Evolutionary conservation across 352 stramenopile species (phyloP).

Genomic region (Globisporangium camurandrum): DNA sequence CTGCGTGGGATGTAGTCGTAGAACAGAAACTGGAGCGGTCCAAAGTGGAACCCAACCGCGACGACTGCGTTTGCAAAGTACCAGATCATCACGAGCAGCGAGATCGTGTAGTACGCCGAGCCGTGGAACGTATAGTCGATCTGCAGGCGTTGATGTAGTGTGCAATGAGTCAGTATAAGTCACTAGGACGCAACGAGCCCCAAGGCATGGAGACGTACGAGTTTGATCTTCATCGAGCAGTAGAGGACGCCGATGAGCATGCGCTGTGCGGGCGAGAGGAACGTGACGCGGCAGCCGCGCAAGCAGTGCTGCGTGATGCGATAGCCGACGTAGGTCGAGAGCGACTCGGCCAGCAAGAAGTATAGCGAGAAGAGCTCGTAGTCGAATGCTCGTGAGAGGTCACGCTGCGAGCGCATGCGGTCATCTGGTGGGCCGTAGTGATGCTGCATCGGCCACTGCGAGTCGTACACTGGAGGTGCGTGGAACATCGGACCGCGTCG

Average conservation of each 20-base stretch:
- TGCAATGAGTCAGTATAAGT: neutral
- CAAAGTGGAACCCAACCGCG: constrained; percentile 73
- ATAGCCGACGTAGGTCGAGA: constrained; percentile 75
- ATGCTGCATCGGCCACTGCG: constrained; percentile 22
- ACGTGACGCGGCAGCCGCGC: constrained; percentile 49
- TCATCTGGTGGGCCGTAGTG: constrained; percentile 45
- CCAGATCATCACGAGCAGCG: constrained; percentile 53
- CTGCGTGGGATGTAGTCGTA: constrained; percentile 54
- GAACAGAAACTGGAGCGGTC: constrained; percentile 72
- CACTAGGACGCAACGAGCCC: neutral
- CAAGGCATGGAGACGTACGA: constrained; percentile 26
- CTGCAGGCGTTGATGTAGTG: constrained; percentile 13
- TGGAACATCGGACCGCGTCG: constrained; percentile 52
- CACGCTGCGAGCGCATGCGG: constrained; percentile 15
- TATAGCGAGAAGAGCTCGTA: constrained; percentile 71
- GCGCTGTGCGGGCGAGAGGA: constrained; percentile 52
- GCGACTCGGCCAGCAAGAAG: constrained; percentile 64
- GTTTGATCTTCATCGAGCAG: constrained; percentile 64
- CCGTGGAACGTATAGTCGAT: constrained; percentile 80
- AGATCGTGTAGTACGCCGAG: constrained; percentile 57
- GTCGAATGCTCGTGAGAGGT: constrained; percentile 45
- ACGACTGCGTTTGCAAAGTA: constrained; percentile 61
- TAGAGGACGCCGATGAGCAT: constrained; percentile 69
- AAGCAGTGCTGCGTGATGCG: constrained; percentile 76
- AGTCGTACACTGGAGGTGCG: constrained; percentile 20